Evolutionary conservation across 2,329 filamentous ascomycete genomes (phyloP).

Genomic region (Ophiosphaerella korrae): DNA sequence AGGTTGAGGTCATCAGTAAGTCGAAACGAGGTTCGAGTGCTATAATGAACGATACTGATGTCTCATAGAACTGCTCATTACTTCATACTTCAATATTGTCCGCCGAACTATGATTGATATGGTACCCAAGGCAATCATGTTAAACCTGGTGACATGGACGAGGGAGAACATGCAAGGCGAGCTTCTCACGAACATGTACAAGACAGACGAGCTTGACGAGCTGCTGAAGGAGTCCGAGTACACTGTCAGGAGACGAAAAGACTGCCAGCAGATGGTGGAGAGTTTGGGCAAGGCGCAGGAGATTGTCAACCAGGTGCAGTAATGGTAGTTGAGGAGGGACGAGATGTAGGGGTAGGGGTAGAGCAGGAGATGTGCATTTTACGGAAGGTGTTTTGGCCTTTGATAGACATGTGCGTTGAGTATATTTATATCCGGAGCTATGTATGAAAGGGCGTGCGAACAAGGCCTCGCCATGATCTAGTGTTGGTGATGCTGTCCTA

Average conservation of each 20-base stretch:
- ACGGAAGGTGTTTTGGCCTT: slow-evolving; percentile 23
- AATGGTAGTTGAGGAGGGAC: slow-evolving; percentile 2
- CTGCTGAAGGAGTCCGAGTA: slow-evolving; percentile 98
- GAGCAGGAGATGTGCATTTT: slow-evolving; percentile 14
- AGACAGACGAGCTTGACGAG: slow-evolving; percentile 85
- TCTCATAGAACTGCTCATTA: slow-evolving; percentile 81
- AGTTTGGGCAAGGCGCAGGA: slow-evolving; percentile 87
- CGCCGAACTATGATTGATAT: slow-evolving; percentile 99
- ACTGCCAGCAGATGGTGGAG: slow-evolving; percentile 99
- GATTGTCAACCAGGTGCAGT: slow-evolving; percentile 80
- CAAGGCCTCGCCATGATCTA: too few species aligned
- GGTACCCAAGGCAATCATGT: slow-evolving; percentile 99
- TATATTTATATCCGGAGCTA: slow-evolving; percentile 15
- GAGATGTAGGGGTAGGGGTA: neutral
- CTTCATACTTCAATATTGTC: slow-evolving; percentile 97
- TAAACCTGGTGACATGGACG: slow-evolving; percentile 91
- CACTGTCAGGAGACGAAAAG: slow-evolving; percentile 91
- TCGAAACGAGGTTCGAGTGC: slow-evolving; percentile 26
- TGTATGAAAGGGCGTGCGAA: slow-evolving; percentile 6
- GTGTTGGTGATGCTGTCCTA: too few species aligned
- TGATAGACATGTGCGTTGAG: slow-evolving; percentile 7
- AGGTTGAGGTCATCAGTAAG: slow-evolving; percentile 98
- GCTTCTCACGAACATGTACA: slow-evolving; percentile 96
- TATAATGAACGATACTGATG: slow-evolving; percentile 18
- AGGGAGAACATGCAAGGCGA: slow-evolving; percentile 99